Conservation (phyloP, 2,329 filamentous ascomycete species). For the Alternaria conjuncta region DNA sequence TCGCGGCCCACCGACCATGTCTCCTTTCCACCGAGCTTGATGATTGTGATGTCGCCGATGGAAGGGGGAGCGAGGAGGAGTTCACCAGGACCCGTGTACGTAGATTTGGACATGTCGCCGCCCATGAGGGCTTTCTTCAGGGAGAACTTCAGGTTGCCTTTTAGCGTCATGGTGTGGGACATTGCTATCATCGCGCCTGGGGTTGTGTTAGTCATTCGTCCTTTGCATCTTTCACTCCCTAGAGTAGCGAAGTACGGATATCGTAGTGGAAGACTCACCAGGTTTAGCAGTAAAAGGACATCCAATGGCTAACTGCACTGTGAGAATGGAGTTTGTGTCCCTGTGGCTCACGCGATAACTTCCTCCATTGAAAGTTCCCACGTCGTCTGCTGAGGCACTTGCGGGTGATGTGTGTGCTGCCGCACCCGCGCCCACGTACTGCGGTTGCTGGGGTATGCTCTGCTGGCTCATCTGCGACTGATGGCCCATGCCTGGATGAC, state of each 20-base stretch:
- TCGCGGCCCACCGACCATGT: constrained; percentile 88
- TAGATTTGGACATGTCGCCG: constrained; percentile 78
- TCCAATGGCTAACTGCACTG: constrained; percentile 86
- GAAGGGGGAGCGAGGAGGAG: constrained; percentile 80
- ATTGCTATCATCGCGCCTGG: constrained; percentile 90
- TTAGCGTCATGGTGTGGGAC: constrained; percentile 84
- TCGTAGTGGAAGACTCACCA: constrained; percentile 53
- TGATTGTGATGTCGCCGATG: constrained; percentile 83
- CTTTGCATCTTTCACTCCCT: not conserved
- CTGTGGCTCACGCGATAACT: constrained; percentile 92
- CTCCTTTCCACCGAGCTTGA: constrained; percentile 74
- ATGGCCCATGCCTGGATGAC: constrained; percentile 43
- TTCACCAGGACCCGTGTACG: constrained; percentile 89
- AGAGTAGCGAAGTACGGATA: not conserved
- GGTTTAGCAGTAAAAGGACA: constrained; percentile 84
- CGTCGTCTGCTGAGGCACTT: constrained; percentile 70
- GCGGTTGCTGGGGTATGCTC: constrained; percentile 38
- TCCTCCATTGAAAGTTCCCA: constrained; percentile 97
- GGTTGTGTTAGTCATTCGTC: not conserved
- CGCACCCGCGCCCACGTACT: constrained; percentile 30
- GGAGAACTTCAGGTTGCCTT: constrained; percentile 82
- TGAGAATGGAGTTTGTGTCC: constrained; percentile 88
- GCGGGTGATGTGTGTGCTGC: constrained; percentile 30
- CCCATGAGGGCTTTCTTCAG: constrained; percentile 90
- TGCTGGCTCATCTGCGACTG: constrained; percentile 36